Percentiles rank a stretch among this genome's conserved stretches.
These are phyloP conservation scores for Avena sativa DNA, from an alignment of 176 grass and related monocot genomes.

Conservation along the genomic window DNA sequence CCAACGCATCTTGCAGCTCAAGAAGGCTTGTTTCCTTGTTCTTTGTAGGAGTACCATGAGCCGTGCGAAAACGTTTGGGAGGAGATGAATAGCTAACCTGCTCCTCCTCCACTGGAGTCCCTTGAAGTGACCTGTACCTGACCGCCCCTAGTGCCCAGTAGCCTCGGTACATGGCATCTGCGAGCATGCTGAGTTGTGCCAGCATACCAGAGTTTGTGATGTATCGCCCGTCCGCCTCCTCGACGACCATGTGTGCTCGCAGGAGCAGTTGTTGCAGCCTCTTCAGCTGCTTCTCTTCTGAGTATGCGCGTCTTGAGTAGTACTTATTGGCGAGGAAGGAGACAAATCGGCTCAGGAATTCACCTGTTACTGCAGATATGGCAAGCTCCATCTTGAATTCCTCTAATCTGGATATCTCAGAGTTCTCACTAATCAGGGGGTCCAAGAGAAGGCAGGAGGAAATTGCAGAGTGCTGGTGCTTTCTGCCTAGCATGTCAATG, in stretches of 20 bases:
- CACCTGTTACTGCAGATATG: not conserved
- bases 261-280: conserved; percentile 3
- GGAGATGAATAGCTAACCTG: not conserved
- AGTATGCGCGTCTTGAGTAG: too few relatives aligned
- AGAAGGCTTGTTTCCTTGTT: not conserved
- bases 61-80: not conserved
- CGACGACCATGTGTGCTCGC: not conserved
- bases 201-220: conserved; percentile 26
- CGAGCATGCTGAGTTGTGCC: not conserved
- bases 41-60: not conserved
- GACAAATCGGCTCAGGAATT: not conserved
- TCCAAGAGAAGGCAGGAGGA: not conserved
- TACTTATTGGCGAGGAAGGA: not conserved
- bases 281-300: not conserved
- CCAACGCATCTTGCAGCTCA: not conserved
- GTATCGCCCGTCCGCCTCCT: conserved; percentile 2
- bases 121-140: not conserved
- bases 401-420: not conserved
- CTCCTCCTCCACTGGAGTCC: not conserved
- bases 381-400: not conserved
- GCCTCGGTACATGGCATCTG: conserved; percentile 20
- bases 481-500: not conserved
- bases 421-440: not conserved
- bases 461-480: not conserved
- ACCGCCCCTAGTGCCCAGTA: not conserved